phyloP scores from a whole-genome alignment of 208 protist species.

The Leptomonas seymouri region DNA sequence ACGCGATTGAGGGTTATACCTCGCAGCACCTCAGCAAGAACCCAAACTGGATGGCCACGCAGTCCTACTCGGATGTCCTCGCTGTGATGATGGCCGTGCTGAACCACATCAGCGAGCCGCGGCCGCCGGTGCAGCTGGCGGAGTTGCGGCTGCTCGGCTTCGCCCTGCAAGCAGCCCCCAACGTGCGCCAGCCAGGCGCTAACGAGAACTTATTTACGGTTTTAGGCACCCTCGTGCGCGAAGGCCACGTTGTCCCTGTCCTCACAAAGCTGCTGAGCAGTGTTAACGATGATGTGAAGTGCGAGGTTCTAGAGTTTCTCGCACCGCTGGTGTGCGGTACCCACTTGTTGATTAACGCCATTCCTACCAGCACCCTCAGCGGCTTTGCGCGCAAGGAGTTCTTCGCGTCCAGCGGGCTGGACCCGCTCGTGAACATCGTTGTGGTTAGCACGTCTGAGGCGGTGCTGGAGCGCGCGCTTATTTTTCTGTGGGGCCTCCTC shows the following conservation, averaged over 20 bases:
- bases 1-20: constrained; percentile 75
- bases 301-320: constrained; percentile 81
- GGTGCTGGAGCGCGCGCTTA: constrained; percentile 88
- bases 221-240: constrained; percentile 51
- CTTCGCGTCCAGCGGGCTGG: constrained; percentile 64
- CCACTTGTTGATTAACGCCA: constrained; percentile 35
- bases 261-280: constrained; percentile 79
- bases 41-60: constrained; percentile 38
- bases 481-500: constrained; percentile 88
- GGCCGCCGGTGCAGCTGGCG: constrained; percentile 77
- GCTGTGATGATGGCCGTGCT: constrained; percentile 58
- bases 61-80: constrained; percentile 45
- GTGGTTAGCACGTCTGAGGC: constrained; percentile 82
- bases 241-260: constrained; percentile 48
- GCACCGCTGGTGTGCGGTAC: constrained; percentile 67
- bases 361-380: constrained; percentile 27
- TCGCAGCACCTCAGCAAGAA: constrained; percentile 49
- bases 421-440: constrained; percentile 90
- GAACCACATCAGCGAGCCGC: constrained; percentile 67
- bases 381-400: constrained; percentile 62
- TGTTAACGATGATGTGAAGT: constrained; percentile 93
- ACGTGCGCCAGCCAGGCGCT: constrained; percentile 18
- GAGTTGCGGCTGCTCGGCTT: constrained; percentile 70
- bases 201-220: constrained; percentile 45
- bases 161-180: constrained; percentile 56